Evolutionary conservation across 2,329 filamentous ascomycete species (phyloP), one percentile per base, ranked within the genome.

Genomic region (Xylariaceae sp.): DNA sequence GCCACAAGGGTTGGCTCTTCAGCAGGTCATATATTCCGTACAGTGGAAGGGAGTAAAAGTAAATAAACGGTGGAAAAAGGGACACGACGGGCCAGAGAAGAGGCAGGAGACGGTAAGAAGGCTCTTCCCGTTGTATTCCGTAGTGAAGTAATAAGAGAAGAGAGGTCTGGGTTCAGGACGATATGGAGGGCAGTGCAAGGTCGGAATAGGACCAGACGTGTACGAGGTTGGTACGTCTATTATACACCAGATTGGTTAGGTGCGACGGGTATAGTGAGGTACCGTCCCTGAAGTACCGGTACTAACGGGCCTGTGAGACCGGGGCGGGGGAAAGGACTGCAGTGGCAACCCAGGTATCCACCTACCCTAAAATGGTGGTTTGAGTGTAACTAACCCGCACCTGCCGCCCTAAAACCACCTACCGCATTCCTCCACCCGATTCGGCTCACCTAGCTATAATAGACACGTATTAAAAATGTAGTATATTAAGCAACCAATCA

Each of bases 131-230:
- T 56, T 30, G 23, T 30, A 30, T 30, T 30, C 23, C 44, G 59
- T 23, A 57, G 56, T 53, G 54, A 57, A 58, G 18, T 51, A 57
- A 42, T 53, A 39, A 42, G 35, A 42, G 55, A 39, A 42, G 35
- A 45, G 11, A 42, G 11, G 37, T 55, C n/a, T 53, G 18, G 51
- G 51, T 56, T 56, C 49, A 55, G 57, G 55, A 55, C 52, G 53
- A 18, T 50, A 55, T 57, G 59, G 54, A 58, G 59, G 62, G 59
- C 51, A 59, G 54, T 47, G 58, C 47, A 10, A 42, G 37, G 23
- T 30, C 23, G 23, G 23, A 30, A 30, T 30, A 30, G 9, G 37
- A 13, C 9, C 11, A 42, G 11, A 13, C 37, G 37, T 42, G 48
- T 52, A 52, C 15, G 45, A 42, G 6, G 37, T 23, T 23, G 9